Evolutionary conservation across 805 yeast genomes (phyloP).

Genomic region (Nakazawaea holstii): DNA sequence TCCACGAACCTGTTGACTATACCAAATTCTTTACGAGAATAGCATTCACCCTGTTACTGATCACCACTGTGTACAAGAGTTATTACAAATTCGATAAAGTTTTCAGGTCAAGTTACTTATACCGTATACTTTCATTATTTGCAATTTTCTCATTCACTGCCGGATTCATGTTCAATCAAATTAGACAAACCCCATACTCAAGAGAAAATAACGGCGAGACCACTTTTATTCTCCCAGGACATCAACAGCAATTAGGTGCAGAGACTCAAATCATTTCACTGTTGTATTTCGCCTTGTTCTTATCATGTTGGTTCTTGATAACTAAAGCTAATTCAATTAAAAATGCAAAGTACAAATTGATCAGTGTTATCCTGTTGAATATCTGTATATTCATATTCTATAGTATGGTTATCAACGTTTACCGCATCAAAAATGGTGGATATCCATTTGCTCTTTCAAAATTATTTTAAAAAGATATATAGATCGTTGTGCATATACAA

Average conservation of each 20-base stretch:
- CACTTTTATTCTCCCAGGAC: constrained; percentile 46
- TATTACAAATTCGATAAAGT: constrained; percentile 32
- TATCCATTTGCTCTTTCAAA: constrained; percentile 68
- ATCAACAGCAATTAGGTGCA: constrained; percentile 73
- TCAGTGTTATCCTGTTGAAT: constrained; percentile 41
- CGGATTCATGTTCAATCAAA: constrained; percentile 92
- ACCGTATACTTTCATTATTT: constrained; percentile 69
- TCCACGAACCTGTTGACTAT: constrained; percentile 40
- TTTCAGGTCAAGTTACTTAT: constrained; percentile 48
- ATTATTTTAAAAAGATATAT: constrained; percentile 13
- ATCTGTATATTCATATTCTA: constrained; percentile 47
- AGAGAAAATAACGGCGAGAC: constrained; percentile 33
- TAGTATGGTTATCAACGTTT: constrained; percentile 61
- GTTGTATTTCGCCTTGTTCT: constrained; percentile 63
- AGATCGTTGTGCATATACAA: neutral
- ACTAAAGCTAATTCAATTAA: constrained; percentile 48
- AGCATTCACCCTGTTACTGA: constrained; percentile 22
- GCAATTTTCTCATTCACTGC: constrained; percentile 66
- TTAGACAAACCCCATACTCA: constrained; percentile 66
- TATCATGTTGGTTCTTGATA: constrained; percentile 52
- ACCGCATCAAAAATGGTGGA: constrained; percentile 63
- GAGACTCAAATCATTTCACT: constrained; percentile 86
- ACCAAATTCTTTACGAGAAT: constrained; percentile 25
- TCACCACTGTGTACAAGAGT: constrained; percentile 22
- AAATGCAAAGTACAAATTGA: constrained; percentile 39